Percentiles rank a stretch among this genome's conserved stretches.
Conservation (phyloP, 2,329 filamentous ascomycete genomes). For the Aspergillus glaucus region DNA sequence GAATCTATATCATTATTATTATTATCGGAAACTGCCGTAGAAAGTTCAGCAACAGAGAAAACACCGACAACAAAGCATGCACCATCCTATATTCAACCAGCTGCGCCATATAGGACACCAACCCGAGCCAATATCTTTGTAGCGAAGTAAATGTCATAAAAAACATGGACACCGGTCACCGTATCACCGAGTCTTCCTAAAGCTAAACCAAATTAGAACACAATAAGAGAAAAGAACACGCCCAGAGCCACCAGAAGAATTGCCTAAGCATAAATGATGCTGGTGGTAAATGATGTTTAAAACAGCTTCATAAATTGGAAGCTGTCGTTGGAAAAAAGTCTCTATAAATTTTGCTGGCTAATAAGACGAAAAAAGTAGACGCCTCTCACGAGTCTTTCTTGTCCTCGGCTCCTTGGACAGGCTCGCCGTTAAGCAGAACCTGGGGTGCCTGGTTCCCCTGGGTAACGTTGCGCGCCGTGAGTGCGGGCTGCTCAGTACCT, state of each 20-base stretch:
- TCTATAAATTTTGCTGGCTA: constrained; percentile 1
- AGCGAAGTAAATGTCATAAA: constrained; percentile 7
- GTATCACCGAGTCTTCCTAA: background rate
- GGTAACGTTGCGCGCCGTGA: constrained; percentile 13
- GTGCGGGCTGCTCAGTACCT: constrained; percentile 12
- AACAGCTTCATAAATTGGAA: too few species aligned
- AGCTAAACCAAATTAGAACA: background rate
- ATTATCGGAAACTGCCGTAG: background rate
- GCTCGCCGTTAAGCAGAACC: constrained; percentile 36
- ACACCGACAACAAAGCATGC: constrained; percentile 3
- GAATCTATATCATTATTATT: background rate
- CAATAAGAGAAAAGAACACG: background rate
- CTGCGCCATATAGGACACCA: constrained; percentile 8
- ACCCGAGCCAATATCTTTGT: constrained; percentile 3
- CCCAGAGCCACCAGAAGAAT: background rate
- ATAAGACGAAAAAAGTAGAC: constrained; percentile 7
- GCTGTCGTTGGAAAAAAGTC: background rate
- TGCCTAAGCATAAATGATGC: background rate
- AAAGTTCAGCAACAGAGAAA: background rate
- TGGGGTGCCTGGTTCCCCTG: constrained; percentile 29
- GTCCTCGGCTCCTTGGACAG: constrained; percentile 22
- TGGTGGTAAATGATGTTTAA: too few species aligned
- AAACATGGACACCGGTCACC: constrained; percentile 2
- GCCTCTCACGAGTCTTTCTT: constrained; percentile 13
- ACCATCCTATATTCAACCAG: constrained; percentile 10